Base-by-base conservation (phyloP, 2,329 filamentous ascomycete genomes). In the Xylaria sp. region DNA sequence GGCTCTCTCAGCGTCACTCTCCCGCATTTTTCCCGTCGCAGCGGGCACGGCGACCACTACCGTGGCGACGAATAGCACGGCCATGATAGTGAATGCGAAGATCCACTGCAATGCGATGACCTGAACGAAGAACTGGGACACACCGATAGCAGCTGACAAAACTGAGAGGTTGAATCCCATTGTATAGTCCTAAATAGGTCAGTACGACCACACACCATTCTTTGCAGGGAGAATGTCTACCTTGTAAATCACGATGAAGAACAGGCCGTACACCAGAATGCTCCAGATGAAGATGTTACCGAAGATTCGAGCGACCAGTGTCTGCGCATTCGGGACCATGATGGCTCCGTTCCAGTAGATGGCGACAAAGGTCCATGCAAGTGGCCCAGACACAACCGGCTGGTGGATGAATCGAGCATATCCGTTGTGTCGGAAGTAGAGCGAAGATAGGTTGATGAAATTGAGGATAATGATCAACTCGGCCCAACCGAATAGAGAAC, bases 261-360 rank as follows among this genome's bases (percentile, higher is more conserved):
- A 93, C 44, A 88, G 76, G 9, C 94, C 94, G 75, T 94, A 92
- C 1, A 87, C 88, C 48, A 95, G 83, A 71, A 95, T 90, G 29
- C 90, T 89, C 94, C 94, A 97, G 76, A 97, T 92, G 74, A 94
- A 93, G 73, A 97, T 84, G 78, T 97, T 97, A 60, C 92, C 93
- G 27, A 96, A 87, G 73, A 97, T 90, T 57, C 93, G 85, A n/a
- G 92, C 91, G 1, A 91, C 85, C 4, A 93, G 80, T 66, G 83
- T 87, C 66, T 90, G 82, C 8, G 89, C 86, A 77, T 93, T 85
- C n/a, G 83, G 83, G n/a, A 95, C 88, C 78, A 92, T 92, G 57
- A 94, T 90, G 23, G 94, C 93, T 9, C 94, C 94, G 74, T 93
- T 93, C 93, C 93, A 97, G 84, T 94, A 95, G 62, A 97, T 85